A percentile compares a stretch with the other conserved stretches of the same genome.
Evolutionary conservation across 2,329 filamentous ascomycete genomes (phyloP).

Genomic region (Tricladium varicosporioides): DNA sequence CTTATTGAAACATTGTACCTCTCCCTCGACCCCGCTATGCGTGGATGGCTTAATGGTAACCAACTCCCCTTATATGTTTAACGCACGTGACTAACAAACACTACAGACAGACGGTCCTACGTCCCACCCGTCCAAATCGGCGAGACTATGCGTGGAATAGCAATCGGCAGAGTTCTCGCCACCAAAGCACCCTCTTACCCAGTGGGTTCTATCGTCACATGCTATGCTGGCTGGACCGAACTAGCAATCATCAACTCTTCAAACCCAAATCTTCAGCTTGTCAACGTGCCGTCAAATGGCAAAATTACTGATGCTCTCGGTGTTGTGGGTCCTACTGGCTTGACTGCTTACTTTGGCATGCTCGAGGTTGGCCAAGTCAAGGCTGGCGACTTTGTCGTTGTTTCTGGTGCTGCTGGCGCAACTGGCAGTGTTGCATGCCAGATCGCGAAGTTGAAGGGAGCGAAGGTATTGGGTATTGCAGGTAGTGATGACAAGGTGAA

Average conservation of each 20-base stretch:
- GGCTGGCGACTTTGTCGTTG: constrained; percentile 71
- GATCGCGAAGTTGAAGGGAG: constrained; percentile 72
- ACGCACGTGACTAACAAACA: constrained; percentile 8
- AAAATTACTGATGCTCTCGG: constrained; percentile 59
- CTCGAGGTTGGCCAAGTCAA: constrained; percentile 65
- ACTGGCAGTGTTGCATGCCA: constrained; percentile 76
- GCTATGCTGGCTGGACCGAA: constrained; percentile 63
- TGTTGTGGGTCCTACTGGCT: constrained; percentile 62
- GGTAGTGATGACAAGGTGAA: constrained; percentile 65
- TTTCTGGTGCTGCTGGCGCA: constrained; percentile 75
- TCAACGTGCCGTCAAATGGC: constrained; percentile 41
- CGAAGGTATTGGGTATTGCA: constrained; percentile 59
- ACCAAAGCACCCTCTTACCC: constrained; percentile 54
- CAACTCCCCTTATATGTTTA: background rate
- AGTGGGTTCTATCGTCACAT: constrained; percentile 57
- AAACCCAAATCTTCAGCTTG: constrained; percentile 37
- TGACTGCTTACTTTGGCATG: constrained; percentile 78
- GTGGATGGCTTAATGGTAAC: constrained; percentile 64
- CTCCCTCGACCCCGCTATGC: constrained; percentile 74
- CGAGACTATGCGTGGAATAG: constrained; percentile 64
- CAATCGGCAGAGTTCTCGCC: constrained; percentile 60
- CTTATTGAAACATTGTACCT: constrained; percentile 62
- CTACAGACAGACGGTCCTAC: constrained; percentile 53
- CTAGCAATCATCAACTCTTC: constrained; percentile 58
- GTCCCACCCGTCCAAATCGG: constrained; percentile 66